Percentiles rank a stretch among this genome's conserved stretches.
Evolutionary conservation across 1,284 basidiomycete genomes (phyloP).

Genomic region (Sutorius eximius): DNA sequence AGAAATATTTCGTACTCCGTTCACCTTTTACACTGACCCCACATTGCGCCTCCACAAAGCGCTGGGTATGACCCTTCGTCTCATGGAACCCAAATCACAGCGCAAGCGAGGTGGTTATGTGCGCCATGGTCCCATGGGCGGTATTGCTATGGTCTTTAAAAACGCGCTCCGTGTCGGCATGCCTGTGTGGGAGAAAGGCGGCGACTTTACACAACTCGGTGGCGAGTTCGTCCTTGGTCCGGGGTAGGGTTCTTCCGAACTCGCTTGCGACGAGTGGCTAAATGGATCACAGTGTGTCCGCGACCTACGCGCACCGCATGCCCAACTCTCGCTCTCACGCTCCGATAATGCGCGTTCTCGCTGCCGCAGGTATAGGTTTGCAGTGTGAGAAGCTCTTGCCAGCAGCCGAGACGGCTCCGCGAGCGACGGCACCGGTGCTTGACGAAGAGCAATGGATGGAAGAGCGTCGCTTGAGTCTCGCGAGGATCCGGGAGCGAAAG

Average conservation of each 20-base stretch:
- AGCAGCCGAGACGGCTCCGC: conserved; percentile 4
- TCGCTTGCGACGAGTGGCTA: conserved; percentile 13
- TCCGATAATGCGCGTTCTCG: conserved; percentile 64
- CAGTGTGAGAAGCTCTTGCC: conserved; percentile 23
- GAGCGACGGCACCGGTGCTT: conserved; percentile 23
- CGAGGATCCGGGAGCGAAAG: conserved; percentile 40
- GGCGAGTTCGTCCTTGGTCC: conserved; percentile 89
- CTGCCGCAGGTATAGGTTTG: conserved; percentile 52
- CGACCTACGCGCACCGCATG: conserved; percentile 74
- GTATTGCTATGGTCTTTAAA: conserved; percentile 67
- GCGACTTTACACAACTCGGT: conserved; percentile 76
- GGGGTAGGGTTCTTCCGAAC: conserved; percentile 44
- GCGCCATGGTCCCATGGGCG: conserved; percentile 60
- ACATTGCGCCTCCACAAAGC: conserved; percentile 65
- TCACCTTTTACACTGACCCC: conserved; percentile 80
- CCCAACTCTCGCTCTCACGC: conserved; percentile 66
- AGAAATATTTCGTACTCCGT: conserved; percentile 61
- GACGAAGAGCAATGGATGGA: conserved; percentile 49
- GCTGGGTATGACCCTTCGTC: conserved; percentile 71
- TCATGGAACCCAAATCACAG: conserved; percentile 36
- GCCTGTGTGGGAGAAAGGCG: conserved; percentile 79
- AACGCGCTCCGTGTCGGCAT: conserved; percentile 68
- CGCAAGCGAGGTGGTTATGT: conserved; percentile 59
- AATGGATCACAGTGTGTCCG: conserved; percentile 45
- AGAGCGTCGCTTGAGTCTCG: conserved; percentile 41